Percentiles rank a stretch among this genome's conserved stretches.
phyloP scores from a whole-genome alignment of 2,329 filamentous ascomycete genomes.

The Diplodia corticola region DNA sequence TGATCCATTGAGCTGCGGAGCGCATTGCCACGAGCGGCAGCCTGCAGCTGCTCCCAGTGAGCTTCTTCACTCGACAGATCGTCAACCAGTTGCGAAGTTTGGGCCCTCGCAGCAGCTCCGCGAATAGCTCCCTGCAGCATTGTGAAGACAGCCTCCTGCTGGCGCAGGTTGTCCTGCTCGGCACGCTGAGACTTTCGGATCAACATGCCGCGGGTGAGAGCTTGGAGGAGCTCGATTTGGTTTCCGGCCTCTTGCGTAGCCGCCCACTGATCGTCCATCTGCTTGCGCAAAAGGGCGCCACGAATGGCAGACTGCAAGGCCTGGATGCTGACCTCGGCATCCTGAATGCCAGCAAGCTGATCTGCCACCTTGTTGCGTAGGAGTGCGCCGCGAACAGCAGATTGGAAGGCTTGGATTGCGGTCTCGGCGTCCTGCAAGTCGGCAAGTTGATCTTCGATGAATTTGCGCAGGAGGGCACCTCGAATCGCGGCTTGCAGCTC shows the following conservation, averaged over 20 bases:
- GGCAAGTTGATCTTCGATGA: conserved; percentile 45
- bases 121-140: conserved; percentile 66
- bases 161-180: conserved; percentile 39
- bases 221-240: conserved; percentile 38
- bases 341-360: conserved; percentile 52
- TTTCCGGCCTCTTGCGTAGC: conserved; percentile 27
- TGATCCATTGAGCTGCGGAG: not conserved
- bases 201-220: conserved; percentile 44
- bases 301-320: conserved; percentile 58
- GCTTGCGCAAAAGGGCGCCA: conserved; percentile 63
- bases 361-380: conserved; percentile 57
- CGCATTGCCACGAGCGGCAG: conserved; percentile 14
- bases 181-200: conserved; percentile 39
- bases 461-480: conserved; percentile 65
- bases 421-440: conserved; percentile 64
- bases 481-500: conserved; percentile 58
- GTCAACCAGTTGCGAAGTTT: conserved; percentile 42
- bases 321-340: conserved; percentile 61
- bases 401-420: conserved; percentile 54
- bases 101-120: conserved; percentile 47
- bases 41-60: conserved; percentile 45
- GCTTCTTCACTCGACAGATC: conserved; percentile 44
- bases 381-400: conserved; percentile 65
- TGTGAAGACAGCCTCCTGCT: conserved; percentile 45
- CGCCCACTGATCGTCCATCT: conserved; percentile 33